Conservation (phyloP, 2,329 filamentous ascomycete genomes). For the Lachnellula occidentalis region DNA sequence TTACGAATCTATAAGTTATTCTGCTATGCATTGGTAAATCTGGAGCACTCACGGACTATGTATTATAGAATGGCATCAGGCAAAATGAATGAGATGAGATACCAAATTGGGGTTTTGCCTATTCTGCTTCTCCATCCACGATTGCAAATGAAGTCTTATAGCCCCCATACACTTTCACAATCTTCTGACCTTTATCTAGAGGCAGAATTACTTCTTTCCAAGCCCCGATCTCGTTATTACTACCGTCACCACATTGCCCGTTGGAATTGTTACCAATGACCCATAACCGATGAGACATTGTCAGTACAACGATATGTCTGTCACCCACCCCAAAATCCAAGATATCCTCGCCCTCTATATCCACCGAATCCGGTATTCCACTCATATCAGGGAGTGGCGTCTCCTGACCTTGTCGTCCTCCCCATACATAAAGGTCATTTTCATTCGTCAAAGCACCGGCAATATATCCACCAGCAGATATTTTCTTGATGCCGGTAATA, state of each 20-base stretch:
- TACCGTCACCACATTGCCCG: conserved; percentile 51
- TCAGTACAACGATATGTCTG: conserved; percentile 52
- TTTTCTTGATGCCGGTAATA: conserved; percentile 45
- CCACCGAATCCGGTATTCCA: conserved; percentile 21
- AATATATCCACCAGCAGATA: conserved; percentile 50
- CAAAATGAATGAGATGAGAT: conserved; percentile 28
- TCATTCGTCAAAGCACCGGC: conserved; percentile 53
- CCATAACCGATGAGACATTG: conserved; percentile 44
- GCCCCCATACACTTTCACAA: conserved; percentile 25
- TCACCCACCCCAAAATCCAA: conserved; percentile 53
- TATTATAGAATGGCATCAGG: conserved; percentile 34
- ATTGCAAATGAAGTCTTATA: conserved; percentile 31
- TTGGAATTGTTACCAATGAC: conserved; percentile 51
- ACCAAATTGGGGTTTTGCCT: conserved; percentile 14
- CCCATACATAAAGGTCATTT: conserved; percentile 58
- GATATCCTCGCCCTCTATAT: conserved; percentile 45
- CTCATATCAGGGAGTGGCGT: conserved; percentile 14
- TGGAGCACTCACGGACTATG: conserved; percentile 23
- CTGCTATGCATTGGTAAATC: conserved; percentile 17
- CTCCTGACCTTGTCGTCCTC: conserved; percentile 30
- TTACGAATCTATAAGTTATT: conserved; percentile 77
- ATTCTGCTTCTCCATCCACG: conserved; percentile 13
- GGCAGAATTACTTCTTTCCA: conserved; percentile 25
- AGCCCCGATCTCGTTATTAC: conserved; percentile 8
- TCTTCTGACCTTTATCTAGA: conserved; percentile 17